Percentiles rank a stretch among this genome's conserved stretches.
These are phyloP conservation scores for Bipolaris victoriae DNA, from an alignment of 2,329 filamentous ascomycete genomes.

Conservation along the genomic window DNA sequence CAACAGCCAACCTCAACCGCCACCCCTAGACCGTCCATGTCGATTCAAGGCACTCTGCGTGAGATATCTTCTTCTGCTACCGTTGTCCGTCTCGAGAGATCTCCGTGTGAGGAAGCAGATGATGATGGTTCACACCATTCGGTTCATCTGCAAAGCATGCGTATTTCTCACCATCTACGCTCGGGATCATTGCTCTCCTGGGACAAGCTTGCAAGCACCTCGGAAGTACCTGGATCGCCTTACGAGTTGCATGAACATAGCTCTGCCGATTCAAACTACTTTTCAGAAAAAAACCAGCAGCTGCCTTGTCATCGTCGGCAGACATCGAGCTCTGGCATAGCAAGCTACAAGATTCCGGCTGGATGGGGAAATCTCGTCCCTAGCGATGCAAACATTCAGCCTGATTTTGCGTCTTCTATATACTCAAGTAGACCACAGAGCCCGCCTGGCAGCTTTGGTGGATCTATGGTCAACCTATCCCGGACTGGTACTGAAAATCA, in stretches of 20 bases:
- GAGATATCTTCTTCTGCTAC: conserved; percentile 12
- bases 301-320: conserved; percentile 34
- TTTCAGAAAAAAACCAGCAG: conserved; percentile 17
- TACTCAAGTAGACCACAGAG: conserved; percentile 51
- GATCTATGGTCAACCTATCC: conserved; percentile 30
- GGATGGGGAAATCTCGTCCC: conserved; percentile 47
- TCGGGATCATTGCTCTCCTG: conserved; percentile 51
- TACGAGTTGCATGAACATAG: conserved; percentile 22
- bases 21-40: conserved; percentile 26
- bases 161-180: conserved; percentile 54
- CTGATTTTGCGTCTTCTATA: conserved; percentile 46
- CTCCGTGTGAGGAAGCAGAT: conserved; percentile 11
- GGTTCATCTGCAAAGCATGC: conserved; percentile 54
- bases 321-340: conserved; percentile 47
- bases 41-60: conserved; percentile 13
- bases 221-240: conserved; percentile 26
- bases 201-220: conserved; percentile 34
- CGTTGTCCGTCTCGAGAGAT: neutral
- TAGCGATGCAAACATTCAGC: conserved; percentile 16
- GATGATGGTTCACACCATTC: conserved; percentile 33
- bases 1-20: conserved; percentile 27
- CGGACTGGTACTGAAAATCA: conserved; percentile 12
- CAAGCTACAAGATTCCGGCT: conserved; percentile 44
- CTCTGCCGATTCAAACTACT: conserved; percentile 29
- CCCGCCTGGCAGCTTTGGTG: conserved; percentile 40